Conservation (phyloP, 1,139 yeast species). For the Geotrichum siamense region DNA sequence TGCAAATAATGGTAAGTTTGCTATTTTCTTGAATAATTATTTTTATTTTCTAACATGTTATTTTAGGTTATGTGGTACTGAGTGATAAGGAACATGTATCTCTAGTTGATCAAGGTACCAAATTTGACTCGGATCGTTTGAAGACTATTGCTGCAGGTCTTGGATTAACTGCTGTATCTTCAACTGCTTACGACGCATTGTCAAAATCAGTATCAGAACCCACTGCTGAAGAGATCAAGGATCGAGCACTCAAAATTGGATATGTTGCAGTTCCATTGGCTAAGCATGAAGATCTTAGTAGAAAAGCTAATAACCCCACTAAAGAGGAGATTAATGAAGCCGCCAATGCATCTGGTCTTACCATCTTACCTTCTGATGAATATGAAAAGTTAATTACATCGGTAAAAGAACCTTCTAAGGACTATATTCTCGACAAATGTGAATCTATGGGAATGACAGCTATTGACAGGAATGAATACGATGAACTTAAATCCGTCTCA, state of each 20-base stretch:
- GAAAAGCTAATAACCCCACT: constrained; percentile 16
- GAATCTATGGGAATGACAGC: constrained; percentile 15
- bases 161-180: constrained; percentile 24
- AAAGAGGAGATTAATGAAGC: constrained; percentile 34
- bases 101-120: constrained; percentile 12
- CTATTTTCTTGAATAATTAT: background rate
- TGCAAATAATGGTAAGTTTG: too few species aligned
- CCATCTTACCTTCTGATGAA: constrained; percentile 29
- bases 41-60: background rate
- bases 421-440: constrained; percentile 1
- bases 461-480: constrained; percentile 26
- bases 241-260: constrained; percentile 23
- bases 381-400: background rate
- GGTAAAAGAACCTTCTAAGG: constrained; percentile 10
- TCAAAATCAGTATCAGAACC: constrained; percentile 11
- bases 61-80: constrained; percentile 6
- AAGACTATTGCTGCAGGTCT: constrained; percentile 28
- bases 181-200: constrained; percentile 19
- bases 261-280: constrained; percentile 14
- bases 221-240: constrained; percentile 18
- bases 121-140: constrained; percentile 6
- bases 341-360: constrained; percentile 30
- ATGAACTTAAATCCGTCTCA: constrained; percentile 32
- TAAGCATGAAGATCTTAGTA: constrained; percentile 24
- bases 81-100: constrained; percentile 6